A percentile compares a stretch with the other conserved stretches of the same genome.
Evolutionary conservation across 768 basidiomycete genomes (phyloP).

Genomic region (Coprinopsis cinerea): DNA sequence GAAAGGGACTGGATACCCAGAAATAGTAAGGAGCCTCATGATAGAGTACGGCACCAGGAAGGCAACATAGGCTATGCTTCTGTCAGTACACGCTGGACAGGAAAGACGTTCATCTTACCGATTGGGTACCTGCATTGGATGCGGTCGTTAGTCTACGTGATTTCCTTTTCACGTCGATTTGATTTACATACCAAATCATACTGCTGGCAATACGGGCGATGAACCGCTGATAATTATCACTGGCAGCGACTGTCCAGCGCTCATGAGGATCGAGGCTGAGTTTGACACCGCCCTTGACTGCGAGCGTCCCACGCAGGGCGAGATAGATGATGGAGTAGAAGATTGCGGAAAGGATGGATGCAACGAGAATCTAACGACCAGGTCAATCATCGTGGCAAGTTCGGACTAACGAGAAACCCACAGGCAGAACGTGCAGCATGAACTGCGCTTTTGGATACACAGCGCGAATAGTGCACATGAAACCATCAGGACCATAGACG

Average conservation of each 20-base stretch:
- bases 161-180: background rate
- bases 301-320: constrained; percentile 51
- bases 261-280: constrained; percentile 42
- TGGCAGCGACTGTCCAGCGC: constrained; percentile 33
- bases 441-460: constrained; percentile 39
- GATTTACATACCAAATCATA: constrained; percentile 57
- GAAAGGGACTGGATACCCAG: constrained; percentile 44
- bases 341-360: constrained; percentile 47
- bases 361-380: constrained; percentile 45
- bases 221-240: constrained; percentile 51
- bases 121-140: constrained; percentile 53
- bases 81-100: constrained; percentile 6
- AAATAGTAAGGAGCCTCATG: constrained; percentile 39
- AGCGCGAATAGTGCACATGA: constrained; percentile 47
- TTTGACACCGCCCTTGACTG: constrained; percentile 44
- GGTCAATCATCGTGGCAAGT: constrained; percentile 3
- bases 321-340: constrained; percentile 60
- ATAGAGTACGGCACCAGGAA: constrained; percentile 57
- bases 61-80: constrained; percentile 48
- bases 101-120: constrained; percentile 30
- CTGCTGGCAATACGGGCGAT: constrained; percentile 55
- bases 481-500: constrained; percentile 46
- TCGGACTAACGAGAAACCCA: constrained; percentile 23
- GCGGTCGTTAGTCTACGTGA: too few species aligned
- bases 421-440: constrained; percentile 57